These are phyloP conservation scores for Aspergillus viridinutans DNA, from an alignment of 2,329 filamentous ascomycete species.

Conservation along the genomic window DNA sequence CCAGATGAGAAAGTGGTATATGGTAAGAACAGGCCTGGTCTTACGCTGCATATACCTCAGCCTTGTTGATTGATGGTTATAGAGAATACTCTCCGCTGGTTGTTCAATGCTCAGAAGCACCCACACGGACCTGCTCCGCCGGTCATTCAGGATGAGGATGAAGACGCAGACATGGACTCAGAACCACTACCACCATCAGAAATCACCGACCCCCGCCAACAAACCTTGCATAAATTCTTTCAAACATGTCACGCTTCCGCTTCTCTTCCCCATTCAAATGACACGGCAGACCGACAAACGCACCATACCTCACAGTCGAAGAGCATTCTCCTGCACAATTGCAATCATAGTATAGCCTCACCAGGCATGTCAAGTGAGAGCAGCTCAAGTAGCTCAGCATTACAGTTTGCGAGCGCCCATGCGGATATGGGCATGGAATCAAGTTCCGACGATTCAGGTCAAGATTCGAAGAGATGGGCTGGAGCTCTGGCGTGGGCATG, in stretches of 20 bases:
- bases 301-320: constrained; percentile 15
- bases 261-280: constrained; percentile 9
- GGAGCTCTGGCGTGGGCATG: constrained; percentile 32
- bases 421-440: constrained; percentile 32
- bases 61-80: not conserved
- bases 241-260: constrained; percentile 23
- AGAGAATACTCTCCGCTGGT: constrained; percentile 42
- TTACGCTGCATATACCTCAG: not conserved
- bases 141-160: constrained; percentile 7
- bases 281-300: constrained; percentile 12
- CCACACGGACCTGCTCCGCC: constrained; percentile 13
- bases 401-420: constrained; percentile 19
- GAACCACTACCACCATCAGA: constrained; percentile 23
- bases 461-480: constrained; percentile 21
- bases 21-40: constrained; percentile 37
- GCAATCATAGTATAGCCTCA: constrained; percentile 14
- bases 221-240: constrained; percentile 40
- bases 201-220: constrained; percentile 36
- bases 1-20: constrained; percentile 54
- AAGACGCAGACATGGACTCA: constrained; percentile 24
- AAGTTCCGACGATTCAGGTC: constrained; percentile 17
- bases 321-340: constrained; percentile 17
- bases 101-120: constrained; percentile 39
- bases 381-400: constrained; percentile 21
- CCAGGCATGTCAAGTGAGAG: constrained; percentile 15